Evolutionary conservation across 768 basidiomycete species (phyloP).

Genomic region (Trametes maxima): DNA sequence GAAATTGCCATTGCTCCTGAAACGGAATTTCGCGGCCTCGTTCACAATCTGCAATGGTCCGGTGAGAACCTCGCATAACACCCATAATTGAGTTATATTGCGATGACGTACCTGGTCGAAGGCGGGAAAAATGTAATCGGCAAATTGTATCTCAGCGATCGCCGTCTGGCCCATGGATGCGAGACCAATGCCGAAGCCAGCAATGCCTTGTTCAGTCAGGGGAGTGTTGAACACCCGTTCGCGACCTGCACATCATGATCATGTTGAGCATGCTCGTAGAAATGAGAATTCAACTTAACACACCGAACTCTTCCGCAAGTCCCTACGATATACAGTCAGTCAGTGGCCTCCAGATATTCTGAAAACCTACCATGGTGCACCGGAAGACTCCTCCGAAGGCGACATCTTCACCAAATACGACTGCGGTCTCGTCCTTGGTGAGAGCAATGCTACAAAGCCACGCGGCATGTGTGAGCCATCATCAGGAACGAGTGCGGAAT

Average conservation of each 20-base stretch:
- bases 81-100: neutral
- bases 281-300: constrained; percentile 25
- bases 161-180: constrained; percentile 94
- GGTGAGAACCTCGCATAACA: neutral
- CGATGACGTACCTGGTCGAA: constrained; percentile 76
- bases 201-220: constrained; percentile 90
- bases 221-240: constrained; percentile 97
- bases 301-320: constrained; percentile 90
- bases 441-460: constrained; percentile 65
- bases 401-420: constrained; percentile 91
- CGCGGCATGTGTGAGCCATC: neutral
- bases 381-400: constrained; percentile 95
- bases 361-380: constrained; percentile 73
- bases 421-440: constrained; percentile 80
- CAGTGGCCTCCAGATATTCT: neutral
- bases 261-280: neutral
- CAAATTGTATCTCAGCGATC: constrained; percentile 92
- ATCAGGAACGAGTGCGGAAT: neutral
- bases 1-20: constrained; percentile 83
- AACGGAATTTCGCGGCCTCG: constrained; percentile 92
- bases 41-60: constrained; percentile 70
- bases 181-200: constrained; percentile 90
- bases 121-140: constrained; percentile 91
- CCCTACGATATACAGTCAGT: constrained; percentile 49
- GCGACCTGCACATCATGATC: constrained; percentile 50